These are phyloP conservation scores for Babesia gibsoni DNA, from an alignment of 169 alveolate genomes.

Conservation along the genomic window DNA sequence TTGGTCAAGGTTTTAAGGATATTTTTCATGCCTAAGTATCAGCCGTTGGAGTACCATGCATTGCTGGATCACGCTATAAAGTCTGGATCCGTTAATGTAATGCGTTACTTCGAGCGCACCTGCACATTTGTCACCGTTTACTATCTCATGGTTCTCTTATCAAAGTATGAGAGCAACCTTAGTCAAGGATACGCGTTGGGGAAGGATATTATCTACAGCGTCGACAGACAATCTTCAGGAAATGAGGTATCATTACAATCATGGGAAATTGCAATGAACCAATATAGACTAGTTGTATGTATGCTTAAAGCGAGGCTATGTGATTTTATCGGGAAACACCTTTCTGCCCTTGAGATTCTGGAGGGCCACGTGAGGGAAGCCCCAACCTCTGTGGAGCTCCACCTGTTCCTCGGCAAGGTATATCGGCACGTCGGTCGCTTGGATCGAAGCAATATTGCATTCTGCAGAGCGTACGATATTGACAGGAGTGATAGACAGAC, in stretches of 20 bases:
- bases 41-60: neutral
- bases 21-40: slow-evolving; percentile 8
- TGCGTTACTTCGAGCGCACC: slow-evolving; percentile 20
- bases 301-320: slow-evolving; percentile 21
- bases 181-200: neutral
- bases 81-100: slow-evolving; percentile 4
- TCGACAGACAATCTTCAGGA: neutral
- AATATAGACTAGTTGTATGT: neutral
- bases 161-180: slow-evolving; percentile 6
- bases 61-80: neutral
- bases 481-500: slow-evolving; percentile 54
- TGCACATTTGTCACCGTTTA: slow-evolving; percentile 23
- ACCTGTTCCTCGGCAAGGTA: slow-evolving; percentile 26
- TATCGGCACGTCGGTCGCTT: slow-evolving; percentile 34
- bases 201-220: neutral
- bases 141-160: slow-evolving; percentile 2
- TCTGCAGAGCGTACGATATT: slow-evolving; percentile 33
- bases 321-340: slow-evolving; percentile 21
- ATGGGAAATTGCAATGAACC: neutral
- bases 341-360: slow-evolving; percentile 14
- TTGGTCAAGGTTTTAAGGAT: neutral
- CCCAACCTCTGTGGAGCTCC: slow-evolving; percentile 24
- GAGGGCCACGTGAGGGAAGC: slow-evolving; percentile 2
- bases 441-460: slow-evolving; percentile 18
- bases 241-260: neutral